These are phyloP conservation scores for Dothistroma pini DNA, from an alignment of 2,329 filamentous ascomycete genomes.

Conservation along the genomic window DNA sequence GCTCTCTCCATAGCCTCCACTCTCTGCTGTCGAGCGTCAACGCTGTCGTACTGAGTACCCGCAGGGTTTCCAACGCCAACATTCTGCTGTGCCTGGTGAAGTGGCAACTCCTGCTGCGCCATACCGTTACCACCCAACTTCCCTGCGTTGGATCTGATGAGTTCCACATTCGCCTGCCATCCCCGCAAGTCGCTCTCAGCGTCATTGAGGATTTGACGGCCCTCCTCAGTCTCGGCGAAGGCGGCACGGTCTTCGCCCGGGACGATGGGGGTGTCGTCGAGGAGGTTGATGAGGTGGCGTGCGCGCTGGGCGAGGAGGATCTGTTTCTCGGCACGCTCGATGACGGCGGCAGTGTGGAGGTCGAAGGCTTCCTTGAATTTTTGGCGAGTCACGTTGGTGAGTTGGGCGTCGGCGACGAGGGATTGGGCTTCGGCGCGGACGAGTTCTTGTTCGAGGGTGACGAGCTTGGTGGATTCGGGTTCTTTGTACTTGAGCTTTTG, in stretches of 20 bases:
- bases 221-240: slow-evolving; percentile 64
- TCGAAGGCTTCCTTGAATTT: slow-evolving; percentile 96
- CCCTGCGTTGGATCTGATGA: slow-evolving; percentile 49
- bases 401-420: slow-evolving; percentile 90
- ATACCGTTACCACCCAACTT: slow-evolving; percentile 49
- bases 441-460: slow-evolving; percentile 90
- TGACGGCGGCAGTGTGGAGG: slow-evolving; percentile 80
- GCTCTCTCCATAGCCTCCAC: slow-evolving; percentile 24
- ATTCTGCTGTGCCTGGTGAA: slow-evolving; percentile 3
- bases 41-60: not conserved
- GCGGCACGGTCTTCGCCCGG: slow-evolving; percentile 73
- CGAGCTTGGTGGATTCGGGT: slow-evolving; percentile 74
- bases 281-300: slow-evolving; percentile 73
- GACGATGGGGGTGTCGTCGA: slow-evolving; percentile 86
- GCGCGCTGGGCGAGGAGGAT: slow-evolving; percentile 90
- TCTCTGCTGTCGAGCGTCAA: slow-evolving; percentile 20
- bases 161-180: slow-evolving; percentile 61
- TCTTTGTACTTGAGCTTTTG: slow-evolving; percentile 89
- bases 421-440: slow-evolving; percentile 95
- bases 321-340: slow-evolving; percentile 96
- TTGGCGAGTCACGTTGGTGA: slow-evolving; percentile 91
- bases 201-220: slow-evolving; percentile 83
- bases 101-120: slow-evolving; percentile 19
- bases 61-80: not conserved
- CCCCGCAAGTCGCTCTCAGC: slow-evolving; percentile 81